These are phyloP conservation scores for Phytophthora cactorum DNA, from an alignment of 352 stramenopile genomes.

Conservation along the genomic window DNA sequence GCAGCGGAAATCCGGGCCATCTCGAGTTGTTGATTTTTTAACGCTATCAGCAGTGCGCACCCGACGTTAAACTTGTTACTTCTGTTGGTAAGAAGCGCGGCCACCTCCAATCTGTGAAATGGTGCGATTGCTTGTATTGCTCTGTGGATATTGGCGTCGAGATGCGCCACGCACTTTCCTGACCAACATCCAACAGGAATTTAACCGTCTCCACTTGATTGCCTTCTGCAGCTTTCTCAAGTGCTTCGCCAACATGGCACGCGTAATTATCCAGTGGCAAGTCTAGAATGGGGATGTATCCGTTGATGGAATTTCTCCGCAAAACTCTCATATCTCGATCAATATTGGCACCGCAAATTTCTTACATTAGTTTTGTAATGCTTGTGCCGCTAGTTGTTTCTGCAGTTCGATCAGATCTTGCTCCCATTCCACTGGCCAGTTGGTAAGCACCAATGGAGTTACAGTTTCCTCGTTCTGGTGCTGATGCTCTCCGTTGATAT, in stretches of 20 bases:
- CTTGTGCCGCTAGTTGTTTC: constrained; percentile 14
- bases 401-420: constrained; percentile 29
- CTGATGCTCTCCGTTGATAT: neutral
- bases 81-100: neutral
- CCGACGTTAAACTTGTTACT: neutral
- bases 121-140: neutral
- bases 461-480: constrained; percentile 5
- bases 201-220: neutral
- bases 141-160: neutral
- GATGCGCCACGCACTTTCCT: neutral
- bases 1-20: neutral
- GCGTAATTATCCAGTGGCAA: neutral
- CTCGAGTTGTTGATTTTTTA: neutral
- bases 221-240: neutral
- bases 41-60: neutral
- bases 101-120: neutral
- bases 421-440: constrained; percentile 33
- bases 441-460: constrained; percentile 3
- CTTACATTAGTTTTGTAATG: no score
- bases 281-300: neutral
- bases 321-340: no score
- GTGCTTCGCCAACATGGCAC: neutral
- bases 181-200: neutral
- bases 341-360: no score
- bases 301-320: neutral